phyloP scores from a whole-genome alignment of 1,284 basidiomycete genomes.

The Marasmius tenuissimus region DNA sequence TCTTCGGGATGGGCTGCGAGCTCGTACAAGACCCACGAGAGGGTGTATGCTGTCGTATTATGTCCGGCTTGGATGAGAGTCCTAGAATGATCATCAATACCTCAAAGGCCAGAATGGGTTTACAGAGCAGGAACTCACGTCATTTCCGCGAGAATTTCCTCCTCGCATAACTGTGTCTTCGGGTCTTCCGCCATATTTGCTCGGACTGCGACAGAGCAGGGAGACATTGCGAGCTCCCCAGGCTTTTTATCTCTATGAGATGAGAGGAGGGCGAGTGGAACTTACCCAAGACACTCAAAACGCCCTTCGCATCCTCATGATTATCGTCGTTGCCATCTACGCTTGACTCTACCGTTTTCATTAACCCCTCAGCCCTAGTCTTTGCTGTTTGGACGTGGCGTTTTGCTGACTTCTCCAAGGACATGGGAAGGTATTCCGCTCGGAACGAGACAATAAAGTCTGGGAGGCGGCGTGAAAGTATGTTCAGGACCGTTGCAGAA shows the following conservation, averaged over 20 bases:
- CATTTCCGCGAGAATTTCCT: slow-evolving; percentile 15
- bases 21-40: slow-evolving; percentile 26
- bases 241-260: too few species aligned
- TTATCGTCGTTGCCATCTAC: not conserved
- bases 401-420: not conserved
- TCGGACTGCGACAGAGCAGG: too few species aligned
- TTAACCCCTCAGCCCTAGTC: not conserved
- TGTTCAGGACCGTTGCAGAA: not conserved
- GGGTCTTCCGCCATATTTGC: too few species aligned
- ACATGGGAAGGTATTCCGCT: not conserved
- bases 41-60: slow-evolving; percentile 21
- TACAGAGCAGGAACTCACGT: slow-evolving; percentile 11
- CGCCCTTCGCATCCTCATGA: not conserved
- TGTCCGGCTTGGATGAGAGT: slow-evolving; percentile 20
- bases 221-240: too few species aligned
- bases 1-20: slow-evolving; percentile 21
- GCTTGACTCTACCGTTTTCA: not conserved
- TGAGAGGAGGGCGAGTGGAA: too few species aligned
- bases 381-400: not conserved
- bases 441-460: not conserved
- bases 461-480: not conserved
- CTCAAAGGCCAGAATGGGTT: not conserved
- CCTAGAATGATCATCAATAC: not conserved
- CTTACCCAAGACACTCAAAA: too few species aligned
- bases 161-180: too few species aligned